Evolutionary conservation across 257 asterid genomes (phyloP).

Genomic region (Rubia yunnanensis): DNA sequence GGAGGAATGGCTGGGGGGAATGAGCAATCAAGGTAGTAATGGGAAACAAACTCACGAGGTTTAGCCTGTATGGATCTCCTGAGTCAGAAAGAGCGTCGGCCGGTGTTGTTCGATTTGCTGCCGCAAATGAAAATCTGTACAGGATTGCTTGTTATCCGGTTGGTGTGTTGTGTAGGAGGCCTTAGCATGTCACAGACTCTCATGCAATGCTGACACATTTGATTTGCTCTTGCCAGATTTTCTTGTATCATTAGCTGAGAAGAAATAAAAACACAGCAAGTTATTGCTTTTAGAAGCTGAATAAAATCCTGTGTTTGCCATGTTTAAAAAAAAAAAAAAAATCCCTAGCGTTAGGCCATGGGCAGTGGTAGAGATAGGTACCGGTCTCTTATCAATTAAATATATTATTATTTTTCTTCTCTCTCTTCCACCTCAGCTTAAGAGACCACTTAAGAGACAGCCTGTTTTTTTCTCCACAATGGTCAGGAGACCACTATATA

Average conservation of each 20-base stretch:
- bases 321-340: too few species aligned
- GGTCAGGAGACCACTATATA: too few species aligned
- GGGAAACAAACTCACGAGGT: conserved; percentile 6
- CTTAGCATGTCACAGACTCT: neutral
- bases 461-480: too few species aligned
- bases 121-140: neutral
- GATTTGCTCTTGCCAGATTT: neutral
- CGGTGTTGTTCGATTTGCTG: too few species aligned
- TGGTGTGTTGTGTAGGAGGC: neutral
- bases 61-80: conserved; percentile 6
- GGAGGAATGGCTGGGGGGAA: conserved; percentile 71
- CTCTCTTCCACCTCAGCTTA: too few species aligned
- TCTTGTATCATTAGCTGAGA: conserved; percentile 2
- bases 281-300: neutral
- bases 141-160: neutral
- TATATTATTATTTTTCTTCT: too few species aligned
- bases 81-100: neutral
- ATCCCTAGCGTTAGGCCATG: too few species aligned
- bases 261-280: neutral
- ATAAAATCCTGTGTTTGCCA: neutral
- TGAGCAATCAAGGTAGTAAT: conserved; percentile 11
- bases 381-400: too few species aligned
- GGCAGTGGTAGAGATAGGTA: too few species aligned
- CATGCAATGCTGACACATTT: neutral
- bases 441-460: too few species aligned